Evolutionary conservation across 1,284 basidiomycete species (phyloP).

Genomic region (Schizopora paradoxa): DNA sequence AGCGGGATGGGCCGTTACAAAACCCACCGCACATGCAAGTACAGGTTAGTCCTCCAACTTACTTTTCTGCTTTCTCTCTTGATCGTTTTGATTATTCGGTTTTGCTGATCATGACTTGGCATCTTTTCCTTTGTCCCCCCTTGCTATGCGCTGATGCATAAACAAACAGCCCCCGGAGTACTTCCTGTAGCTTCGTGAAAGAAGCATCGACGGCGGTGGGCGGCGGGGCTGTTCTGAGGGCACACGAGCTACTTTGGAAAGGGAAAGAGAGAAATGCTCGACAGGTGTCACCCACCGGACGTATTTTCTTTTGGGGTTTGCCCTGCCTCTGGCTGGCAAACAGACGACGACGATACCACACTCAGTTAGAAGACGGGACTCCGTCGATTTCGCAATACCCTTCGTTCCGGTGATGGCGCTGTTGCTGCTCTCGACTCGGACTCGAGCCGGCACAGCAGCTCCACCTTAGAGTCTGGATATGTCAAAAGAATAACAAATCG

Average conservation of each 20-base stretch:
- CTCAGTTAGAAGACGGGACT: neutral
- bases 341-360: neutral
- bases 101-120: neutral
- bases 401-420: neutral
- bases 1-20: slow-evolving; percentile 74
- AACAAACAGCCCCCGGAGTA: slow-evolving; percentile 15
- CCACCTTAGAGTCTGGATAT: too few species aligned
- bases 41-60: slow-evolving; percentile 59
- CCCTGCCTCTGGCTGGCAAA: neutral
- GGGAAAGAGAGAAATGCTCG: neutral
- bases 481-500: too few species aligned
- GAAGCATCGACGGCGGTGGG: too few species aligned
- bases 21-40: slow-evolving; percentile 72
- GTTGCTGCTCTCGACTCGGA: too few species aligned
- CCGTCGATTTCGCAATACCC: neutral
- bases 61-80: slow-evolving; percentile 4
- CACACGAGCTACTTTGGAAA: neutral
- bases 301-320: neutral
- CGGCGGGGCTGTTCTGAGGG: too few species aligned
- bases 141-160: neutral
- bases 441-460: too few species aligned
- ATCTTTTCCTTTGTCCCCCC: too few species aligned
- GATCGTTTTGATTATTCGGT: neutral
- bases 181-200: too few species aligned
- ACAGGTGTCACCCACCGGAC: neutral